Base-by-base conservation (phyloP, 1,139 yeast genomes). In the Zygoascus meyerae region DNA sequence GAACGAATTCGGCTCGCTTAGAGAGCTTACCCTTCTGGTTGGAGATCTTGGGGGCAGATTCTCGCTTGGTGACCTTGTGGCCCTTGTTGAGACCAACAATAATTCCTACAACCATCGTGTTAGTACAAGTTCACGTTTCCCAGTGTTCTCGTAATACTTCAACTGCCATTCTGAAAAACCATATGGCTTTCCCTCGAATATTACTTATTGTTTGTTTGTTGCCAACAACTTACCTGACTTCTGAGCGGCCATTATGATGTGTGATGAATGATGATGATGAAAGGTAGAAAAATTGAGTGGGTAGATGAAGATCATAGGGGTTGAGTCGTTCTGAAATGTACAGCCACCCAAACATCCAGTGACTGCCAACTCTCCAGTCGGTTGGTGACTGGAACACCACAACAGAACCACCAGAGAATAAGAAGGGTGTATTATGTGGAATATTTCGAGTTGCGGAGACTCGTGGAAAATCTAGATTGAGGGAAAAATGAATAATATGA, bases 11-110 rank as follows among this genome's bases (percentile, higher is more conserved):
- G 67, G 97, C 82, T 84, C 97, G 90, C 83, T 90, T 83, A 70
- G 97, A 86, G 61, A 83, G 75, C 73, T 87, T 85, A 75, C 97
- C 97, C 84, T 92, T 92, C 81, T 94, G 86, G 87, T 86, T 81
- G 61, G 97, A 87, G 69, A 86, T 79, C 78, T 87, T 89, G 75
- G 95, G 90, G 67, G 89, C 84, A 71, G 86, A 87, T 73, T 85
- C 89, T 79, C 86, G 86, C 61, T 89, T 77, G 74, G 87, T 81
- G 77, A 87, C 94, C 80, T 86, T 83, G 95, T 85, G 95, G 76
- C 98, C 98, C 79, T 92, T 90, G 96, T 92, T 92, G 75, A 83
- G 78, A 75, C 98, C 98, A 79, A 83, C 83, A 78, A 96, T 95
- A 75, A 92, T 87, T 77, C 97, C 98, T 47, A 36, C 8, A 11